Conservation (phyloP, 176 grass and related monocot genomes). For the Eremochloa ophiuroides region DNA sequence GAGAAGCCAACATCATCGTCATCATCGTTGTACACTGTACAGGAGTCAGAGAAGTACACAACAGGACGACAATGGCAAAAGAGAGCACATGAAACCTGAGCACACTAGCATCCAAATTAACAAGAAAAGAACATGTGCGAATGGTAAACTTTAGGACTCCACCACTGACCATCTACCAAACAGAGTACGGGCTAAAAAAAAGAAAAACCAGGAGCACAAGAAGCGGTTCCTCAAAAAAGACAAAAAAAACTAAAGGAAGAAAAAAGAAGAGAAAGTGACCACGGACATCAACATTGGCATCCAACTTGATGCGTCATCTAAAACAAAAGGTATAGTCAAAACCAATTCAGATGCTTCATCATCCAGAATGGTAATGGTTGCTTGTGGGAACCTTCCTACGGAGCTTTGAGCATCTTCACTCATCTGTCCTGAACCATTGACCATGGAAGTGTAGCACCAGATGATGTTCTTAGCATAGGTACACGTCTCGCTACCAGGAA, state of each 20-base stretch:
- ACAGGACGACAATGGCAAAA: not conserved
- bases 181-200: not conserved
- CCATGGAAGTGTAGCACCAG: conserved; percentile 48
- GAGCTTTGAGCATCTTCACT: conserved; percentile 12
- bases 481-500: conserved; percentile 55
- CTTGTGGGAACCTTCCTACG: not conserved
- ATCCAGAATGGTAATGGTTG: conserved; percentile 1
- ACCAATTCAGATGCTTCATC: conserved; percentile 6
- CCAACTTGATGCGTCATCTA: not conserved
- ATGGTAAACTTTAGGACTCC: not conserved
- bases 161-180: not conserved
- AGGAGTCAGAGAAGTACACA: no score
- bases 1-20: not conserved
- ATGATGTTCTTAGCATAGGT: conserved; percentile 47
- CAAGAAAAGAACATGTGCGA: not conserved
- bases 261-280: not conserved
- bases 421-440: conserved; percentile 56
- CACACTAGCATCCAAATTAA: not conserved
- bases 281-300: not conserved
- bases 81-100: not conserved
- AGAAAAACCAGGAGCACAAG: not conserved
- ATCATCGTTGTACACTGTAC: not conserved
- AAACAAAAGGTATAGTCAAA: not conserved
- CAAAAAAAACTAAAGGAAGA: not conserved
- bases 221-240: not conserved